A percentile compares a stretch with the other conserved stretches of the same genome.
phyloP scores from a whole-genome alignment of 1,284 basidiomycete genomes.

The Irpex sp. region DNA sequence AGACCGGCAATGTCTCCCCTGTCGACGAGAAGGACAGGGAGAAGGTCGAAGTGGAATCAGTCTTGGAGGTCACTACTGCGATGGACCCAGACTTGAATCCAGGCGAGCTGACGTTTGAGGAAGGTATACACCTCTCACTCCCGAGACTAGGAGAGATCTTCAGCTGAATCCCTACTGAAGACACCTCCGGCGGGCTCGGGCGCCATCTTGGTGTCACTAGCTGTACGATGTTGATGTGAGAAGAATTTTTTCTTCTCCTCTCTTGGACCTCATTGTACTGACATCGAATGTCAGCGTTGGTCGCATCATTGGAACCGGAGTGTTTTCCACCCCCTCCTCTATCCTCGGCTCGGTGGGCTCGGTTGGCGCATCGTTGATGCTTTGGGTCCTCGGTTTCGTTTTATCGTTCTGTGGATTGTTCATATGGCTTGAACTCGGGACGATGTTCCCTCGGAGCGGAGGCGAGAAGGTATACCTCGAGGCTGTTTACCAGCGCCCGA shows the following conservation, averaged over 20 bases:
- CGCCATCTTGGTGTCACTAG: slow-evolving; percentile 29
- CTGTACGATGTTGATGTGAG: slow-evolving; percentile 28
- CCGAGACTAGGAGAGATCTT: not conserved
- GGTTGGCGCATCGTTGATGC: slow-evolving; percentile 56
- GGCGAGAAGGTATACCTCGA: slow-evolving; percentile 82
- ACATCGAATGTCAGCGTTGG: slow-evolving; percentile 40
- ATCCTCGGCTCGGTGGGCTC: slow-evolving; percentile 64
- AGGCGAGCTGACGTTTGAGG: slow-evolving; percentile 20
- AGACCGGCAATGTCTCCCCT: not conserved
- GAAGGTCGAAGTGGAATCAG: not conserved
- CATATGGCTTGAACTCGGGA: slow-evolving; percentile 74
- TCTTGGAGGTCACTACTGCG: slow-evolving; percentile 1
- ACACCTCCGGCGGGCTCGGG: slow-evolving; percentile 28
- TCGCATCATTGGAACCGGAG: slow-evolving; percentile 56
- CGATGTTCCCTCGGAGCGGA: slow-evolving; percentile 47
- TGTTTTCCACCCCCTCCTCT: slow-evolving; percentile 61
- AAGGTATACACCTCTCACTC: slow-evolving; percentile 13
- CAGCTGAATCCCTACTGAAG: slow-evolving; percentile 12
- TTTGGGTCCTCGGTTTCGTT: slow-evolving; percentile 70
- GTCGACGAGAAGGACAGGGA: not conserved
- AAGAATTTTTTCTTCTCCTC: not conserved
- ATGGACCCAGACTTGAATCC: slow-evolving; percentile 9
- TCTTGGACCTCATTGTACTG: not conserved
- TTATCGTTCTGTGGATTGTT: slow-evolving; percentile 60
- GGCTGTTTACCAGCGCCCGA: slow-evolving; percentile 61